phyloP scores from a whole-genome alignment of 805 yeast species.

The Metschnikowia cubensis region DNA sequence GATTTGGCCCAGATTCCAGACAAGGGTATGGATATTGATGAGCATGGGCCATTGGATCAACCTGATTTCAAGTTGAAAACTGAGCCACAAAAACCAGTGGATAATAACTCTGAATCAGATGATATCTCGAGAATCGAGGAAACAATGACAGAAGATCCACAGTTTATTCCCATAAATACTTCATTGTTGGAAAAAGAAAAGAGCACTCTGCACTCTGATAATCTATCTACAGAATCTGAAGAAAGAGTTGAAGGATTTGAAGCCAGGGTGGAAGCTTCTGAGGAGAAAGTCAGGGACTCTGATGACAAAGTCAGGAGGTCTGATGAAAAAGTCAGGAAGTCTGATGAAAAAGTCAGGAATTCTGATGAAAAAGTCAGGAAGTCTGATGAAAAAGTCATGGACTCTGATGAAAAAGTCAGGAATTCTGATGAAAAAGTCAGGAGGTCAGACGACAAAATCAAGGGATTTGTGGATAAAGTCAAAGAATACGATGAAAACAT shows the following conservation, averaged over 20 bases:
- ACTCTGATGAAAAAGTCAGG: too few species aligned
- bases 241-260: not conserved
- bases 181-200: not conserved
- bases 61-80: not conserved
- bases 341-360: too few species aligned
- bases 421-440: too few species aligned
- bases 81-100: not conserved
- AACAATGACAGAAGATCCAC: slow-evolving; percentile 1
- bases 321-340: too few species aligned
- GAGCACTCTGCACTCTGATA: not conserved
- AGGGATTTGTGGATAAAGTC: too few species aligned
- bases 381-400: too few species aligned
- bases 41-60: not conserved
- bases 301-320: too few species aligned
- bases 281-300: too few species aligned
- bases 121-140: slow-evolving; percentile 1
- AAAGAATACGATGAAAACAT: too few species aligned
- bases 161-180: not conserved
- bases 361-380: too few species aligned
- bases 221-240: not conserved
- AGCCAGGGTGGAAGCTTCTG: too few species aligned
- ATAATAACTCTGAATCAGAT: not conserved
- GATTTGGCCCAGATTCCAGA: not conserved
- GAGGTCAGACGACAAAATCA: too few species aligned
- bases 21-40: not conserved